Base-by-base conservation (phyloP, 352 stramenopile species). In the Globisporangium nodosum region DNA sequence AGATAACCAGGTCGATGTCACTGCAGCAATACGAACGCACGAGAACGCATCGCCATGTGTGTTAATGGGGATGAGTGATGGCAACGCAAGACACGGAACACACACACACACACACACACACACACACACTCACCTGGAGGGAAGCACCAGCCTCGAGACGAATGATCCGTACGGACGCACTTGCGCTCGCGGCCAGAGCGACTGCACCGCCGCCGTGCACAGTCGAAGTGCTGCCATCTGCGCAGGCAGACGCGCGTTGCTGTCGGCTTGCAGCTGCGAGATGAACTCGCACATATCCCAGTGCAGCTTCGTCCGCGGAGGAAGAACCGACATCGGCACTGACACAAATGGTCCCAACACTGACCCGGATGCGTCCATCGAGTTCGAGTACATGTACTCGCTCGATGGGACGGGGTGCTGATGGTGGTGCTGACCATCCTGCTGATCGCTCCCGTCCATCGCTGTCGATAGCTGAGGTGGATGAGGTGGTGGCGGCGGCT, bases 1-100 rank as follows among this genome's bases (percentile, higher is more conserved):
- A 97, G 52, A 99, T 97, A 6, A 99, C 96, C 45, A 99, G 78
- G 68, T 99, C 97, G 16, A 99, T 74, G 73, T 99, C 97, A 49
- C 95, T 76, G 55, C n/a, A 5, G 0, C 31, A 39, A 42, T 33
- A 18, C 37, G 37, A 24, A 24, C 21, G 1, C 21, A 18, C 11
- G 4, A 13, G 9, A 43, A 43, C 37, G 31, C 31, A 37, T 18
- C 11, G 8, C 37, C 3, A 43, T 9, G 37, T 18, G 37, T 43
- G 37, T 43, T 37, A 37, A 9, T 11, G 31, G 6, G 31, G 31
- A 11, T 37, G 9, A 37, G 31, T 37, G 31, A 37, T 9, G 31
- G 9, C 31, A 37, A 37, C 31, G 31, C 21, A 24, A 24, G 21
- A 24, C 21, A 24, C 21, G 1, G 21, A 24, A 24, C 21, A 24